These are phyloP conservation scores for Gilbertella persicaria DNA, from an alignment of 371 early-diverging fungal genomes.

Conservation along the genomic window DNA sequence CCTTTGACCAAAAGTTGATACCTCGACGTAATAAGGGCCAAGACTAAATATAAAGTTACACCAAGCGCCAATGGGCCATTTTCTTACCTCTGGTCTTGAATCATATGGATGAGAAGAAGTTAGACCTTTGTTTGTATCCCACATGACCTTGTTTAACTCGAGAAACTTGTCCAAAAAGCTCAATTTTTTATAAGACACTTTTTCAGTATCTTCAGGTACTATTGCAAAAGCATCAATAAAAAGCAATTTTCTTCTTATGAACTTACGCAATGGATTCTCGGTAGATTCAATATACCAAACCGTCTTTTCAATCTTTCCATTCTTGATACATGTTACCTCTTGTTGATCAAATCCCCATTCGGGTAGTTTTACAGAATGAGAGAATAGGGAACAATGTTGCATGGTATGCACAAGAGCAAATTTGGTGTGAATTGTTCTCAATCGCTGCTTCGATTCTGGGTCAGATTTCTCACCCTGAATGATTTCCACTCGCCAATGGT, in stretches of 20 bases:
- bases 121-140: slow-evolving; percentile 85
- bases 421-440: slow-evolving; percentile 70
- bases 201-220: slow-evolving; percentile 54
- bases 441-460: slow-evolving; percentile 50
- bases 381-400: slow-evolving; percentile 77
- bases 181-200: slow-evolving; percentile 56
- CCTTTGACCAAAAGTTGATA: slow-evolving; percentile 91
- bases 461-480: slow-evolving; percentile 60
- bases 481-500: slow-evolving; percentile 79
- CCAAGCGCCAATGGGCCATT: too few relatives aligned
- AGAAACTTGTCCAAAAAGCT: slow-evolving; percentile 83
- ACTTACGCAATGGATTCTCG: slow-evolving; percentile 49
- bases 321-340: slow-evolving; percentile 89
- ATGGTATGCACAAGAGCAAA: slow-evolving; percentile 80
- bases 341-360: slow-evolving; percentile 97
- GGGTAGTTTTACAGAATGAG: slow-evolving; percentile 84
- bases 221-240: slow-evolving; percentile 1
- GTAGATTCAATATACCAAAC: slow-evolving; percentile 71
- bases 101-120: slow-evolving; percentile 94
- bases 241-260: too few relatives aligned
- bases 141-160: slow-evolving; percentile 88
- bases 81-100: slow-evolving; percentile 70
- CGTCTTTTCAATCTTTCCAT: slow-evolving; percentile 63
- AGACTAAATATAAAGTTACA: slow-evolving; percentile 31
- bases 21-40: slow-evolving; percentile 94